phyloP scores from a whole-genome alignment of 2,329 filamentous ascomycete genomes.

The Neonectria hederae region DNA sequence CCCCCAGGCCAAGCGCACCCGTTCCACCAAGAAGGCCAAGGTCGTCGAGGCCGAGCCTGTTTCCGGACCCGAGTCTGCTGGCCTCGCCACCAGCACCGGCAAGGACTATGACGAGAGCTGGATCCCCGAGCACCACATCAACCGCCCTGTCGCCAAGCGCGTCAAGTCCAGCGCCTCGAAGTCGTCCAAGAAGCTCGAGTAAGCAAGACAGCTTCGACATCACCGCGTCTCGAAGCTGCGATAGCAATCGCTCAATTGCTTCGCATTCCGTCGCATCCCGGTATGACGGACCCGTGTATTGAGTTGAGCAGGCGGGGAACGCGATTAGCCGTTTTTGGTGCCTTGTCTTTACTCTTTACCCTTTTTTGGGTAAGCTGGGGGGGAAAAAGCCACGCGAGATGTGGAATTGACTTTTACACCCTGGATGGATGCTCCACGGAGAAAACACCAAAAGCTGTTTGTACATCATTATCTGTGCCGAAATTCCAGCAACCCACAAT shows the following conservation, averaged over 20 bases:
- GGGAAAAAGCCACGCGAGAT: slow-evolving; percentile 16
- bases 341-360: slow-evolving; percentile 6
- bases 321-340: slow-evolving; percentile 13
- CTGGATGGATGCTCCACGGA: slow-evolving; percentile 18
- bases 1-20: slow-evolving; percentile 83
- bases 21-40: slow-evolving; percentile 69
- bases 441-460: slow-evolving; percentile 20
- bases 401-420: slow-evolving; percentile 21
- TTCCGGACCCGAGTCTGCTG: slow-evolving; percentile 75
- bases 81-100: slow-evolving; percentile 71
- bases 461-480: slow-evolving; percentile 39
- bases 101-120: slow-evolving; percentile 91
- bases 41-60: slow-evolving; percentile 69
- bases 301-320: slow-evolving; percentile 17
- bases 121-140: slow-evolving; percentile 91
- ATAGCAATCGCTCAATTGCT: background rate
- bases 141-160: slow-evolving; percentile 78
- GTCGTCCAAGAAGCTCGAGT: slow-evolving; percentile 49
- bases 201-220: slow-evolving; percentile 20
- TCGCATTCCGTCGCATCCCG: slow-evolving; percentile 11
- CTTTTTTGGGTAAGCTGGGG: slow-evolving; percentile 30
- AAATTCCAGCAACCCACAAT: slow-evolving; percentile 28
- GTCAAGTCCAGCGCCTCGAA: slow-evolving; percentile 69
- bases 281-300: slow-evolving; percentile 18
- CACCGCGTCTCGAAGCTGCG: background rate